Evolutionary conservation across 768 basidiomycete species (phyloP).

Genomic region (Asterophora parasitica): DNA sequence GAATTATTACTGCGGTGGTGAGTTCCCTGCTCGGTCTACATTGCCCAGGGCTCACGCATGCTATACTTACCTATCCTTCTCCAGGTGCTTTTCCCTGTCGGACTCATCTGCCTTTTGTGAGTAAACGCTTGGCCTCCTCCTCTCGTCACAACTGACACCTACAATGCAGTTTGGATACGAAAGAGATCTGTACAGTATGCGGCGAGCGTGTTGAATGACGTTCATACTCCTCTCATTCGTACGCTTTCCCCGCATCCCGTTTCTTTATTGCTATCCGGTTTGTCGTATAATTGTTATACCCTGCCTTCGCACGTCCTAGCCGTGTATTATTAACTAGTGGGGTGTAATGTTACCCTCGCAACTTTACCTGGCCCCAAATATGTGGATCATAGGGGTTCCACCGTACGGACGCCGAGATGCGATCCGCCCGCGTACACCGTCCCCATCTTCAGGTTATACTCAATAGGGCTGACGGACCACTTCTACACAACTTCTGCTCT

Average conservation of each 20-base stretch:
- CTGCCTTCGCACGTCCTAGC: background rate
- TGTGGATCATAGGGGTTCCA: background rate
- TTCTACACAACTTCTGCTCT: slow-evolving; percentile 15
- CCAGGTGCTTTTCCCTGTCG: slow-evolving; percentile 14
- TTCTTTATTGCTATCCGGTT: too few relatives aligned
- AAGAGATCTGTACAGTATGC: slow-evolving; percentile 12
- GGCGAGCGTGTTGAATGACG: background rate
- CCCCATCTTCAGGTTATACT: slow-evolving; percentile 19
- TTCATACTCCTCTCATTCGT: too few relatives aligned
- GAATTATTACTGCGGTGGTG: slow-evolving; percentile 16
- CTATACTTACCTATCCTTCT: background rate
- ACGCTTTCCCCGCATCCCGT: too few relatives aligned
- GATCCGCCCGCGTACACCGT: too few relatives aligned
- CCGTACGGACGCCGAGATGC: too few relatives aligned
- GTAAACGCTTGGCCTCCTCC: background rate
- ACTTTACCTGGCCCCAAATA: too few relatives aligned
- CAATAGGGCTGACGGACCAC: slow-evolving; percentile 17
- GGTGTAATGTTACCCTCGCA: too few relatives aligned
- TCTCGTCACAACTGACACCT: background rate
- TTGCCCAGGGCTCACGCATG: too few relatives aligned
- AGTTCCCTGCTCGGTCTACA: background rate
- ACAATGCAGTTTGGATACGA: slow-evolving; percentile 7
- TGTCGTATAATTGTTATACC: too few relatives aligned
- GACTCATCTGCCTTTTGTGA: slow-evolving; percentile 16
- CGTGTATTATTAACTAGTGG: background rate